These are phyloP conservation scores for Plantago rigida DNA, from an alignment of 305 asterid species.

Conservation along the genomic window DNA sequence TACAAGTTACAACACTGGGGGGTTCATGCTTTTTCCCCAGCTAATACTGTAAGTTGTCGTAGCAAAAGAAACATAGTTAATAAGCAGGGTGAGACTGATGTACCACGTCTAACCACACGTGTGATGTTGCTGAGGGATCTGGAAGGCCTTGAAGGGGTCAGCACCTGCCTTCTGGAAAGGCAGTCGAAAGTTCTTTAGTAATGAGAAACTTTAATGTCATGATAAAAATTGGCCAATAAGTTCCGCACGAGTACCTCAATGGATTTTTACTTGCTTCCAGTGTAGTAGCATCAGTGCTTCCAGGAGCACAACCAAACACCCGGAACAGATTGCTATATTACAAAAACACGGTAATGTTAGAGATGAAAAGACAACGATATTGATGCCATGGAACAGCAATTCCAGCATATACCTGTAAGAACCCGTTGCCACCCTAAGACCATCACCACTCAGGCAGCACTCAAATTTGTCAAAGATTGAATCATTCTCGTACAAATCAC, in stretches of 20 bases:
- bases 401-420: constrained; percentile 65
- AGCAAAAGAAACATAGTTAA: neutral
- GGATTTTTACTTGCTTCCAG: constrained; percentile 98
- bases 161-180: constrained; percentile 66
- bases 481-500: constrained; percentile 92
- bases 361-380: neutral
- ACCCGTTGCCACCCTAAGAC: constrained; percentile 89
- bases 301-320: constrained; percentile 74
- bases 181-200: constrained; percentile 18
- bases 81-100: constrained; percentile 3
- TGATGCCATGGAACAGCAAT: constrained; percentile 15
- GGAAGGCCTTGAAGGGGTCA: constrained; percentile 74
- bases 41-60: neutral
- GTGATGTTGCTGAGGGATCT: constrained; percentile 80
- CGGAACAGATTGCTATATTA: constrained; percentile 84
- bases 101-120: constrained; percentile 88
- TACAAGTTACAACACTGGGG: neutral
- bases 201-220: constrained; percentile 14
- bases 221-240: constrained; percentile 9
- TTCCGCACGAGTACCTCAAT: constrained; percentile 53
- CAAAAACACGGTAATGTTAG: neutral
- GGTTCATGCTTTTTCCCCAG: neutral
- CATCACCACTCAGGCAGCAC: constrained; percentile 97
- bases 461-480: constrained; percentile 94
- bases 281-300: constrained; percentile 76